Conservation (phyloP, 352 stramenopile species). For the Pythium aristosporum region DNA sequence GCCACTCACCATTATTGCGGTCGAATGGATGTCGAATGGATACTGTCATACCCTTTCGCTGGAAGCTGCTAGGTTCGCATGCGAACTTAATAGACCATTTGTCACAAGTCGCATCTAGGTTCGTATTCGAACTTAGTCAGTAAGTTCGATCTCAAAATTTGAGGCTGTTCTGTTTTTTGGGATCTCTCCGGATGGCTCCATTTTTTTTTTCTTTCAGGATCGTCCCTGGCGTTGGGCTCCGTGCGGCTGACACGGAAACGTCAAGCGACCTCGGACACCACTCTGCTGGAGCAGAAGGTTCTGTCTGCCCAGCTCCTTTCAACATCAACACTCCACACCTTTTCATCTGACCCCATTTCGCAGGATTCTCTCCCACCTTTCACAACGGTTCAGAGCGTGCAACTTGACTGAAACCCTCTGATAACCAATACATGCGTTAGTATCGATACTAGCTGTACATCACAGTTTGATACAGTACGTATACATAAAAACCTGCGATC, state of each 20-base stretch:
- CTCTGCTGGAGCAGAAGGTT: neutral
- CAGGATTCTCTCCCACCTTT: slow-evolving; percentile 11
- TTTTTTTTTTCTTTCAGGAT: too few relatives aligned
- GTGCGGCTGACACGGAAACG: neutral
- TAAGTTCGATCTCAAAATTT: too few relatives aligned
- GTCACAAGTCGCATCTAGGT: neutral
- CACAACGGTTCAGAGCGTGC: slow-evolving; percentile 5
- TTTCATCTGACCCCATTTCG: slow-evolving; percentile 1
- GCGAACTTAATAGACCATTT: neutral
- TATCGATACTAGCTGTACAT: neutral
- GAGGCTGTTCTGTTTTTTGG: too few relatives aligned
- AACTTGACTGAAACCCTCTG: slow-evolving; percentile 15
- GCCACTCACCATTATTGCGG: slow-evolving; percentile 59
- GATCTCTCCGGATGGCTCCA: too few relatives aligned
- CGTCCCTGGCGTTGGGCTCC: too few relatives aligned
- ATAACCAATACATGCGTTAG: neutral
- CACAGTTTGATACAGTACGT: neutral
- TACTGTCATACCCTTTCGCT: slow-evolving; percentile 2
- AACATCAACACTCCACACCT: neutral
- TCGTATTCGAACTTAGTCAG: too few relatives aligned
- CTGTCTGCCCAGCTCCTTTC: neutral
- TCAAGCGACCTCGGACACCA: neutral
- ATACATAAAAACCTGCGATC: slow-evolving; percentile 12
- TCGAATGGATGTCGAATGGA: neutral
- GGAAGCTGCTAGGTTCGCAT: neutral